Base-by-base conservation (phyloP, 2,329 filamentous ascomycete species). In the Microdochium trichocladiopsis region DNA sequence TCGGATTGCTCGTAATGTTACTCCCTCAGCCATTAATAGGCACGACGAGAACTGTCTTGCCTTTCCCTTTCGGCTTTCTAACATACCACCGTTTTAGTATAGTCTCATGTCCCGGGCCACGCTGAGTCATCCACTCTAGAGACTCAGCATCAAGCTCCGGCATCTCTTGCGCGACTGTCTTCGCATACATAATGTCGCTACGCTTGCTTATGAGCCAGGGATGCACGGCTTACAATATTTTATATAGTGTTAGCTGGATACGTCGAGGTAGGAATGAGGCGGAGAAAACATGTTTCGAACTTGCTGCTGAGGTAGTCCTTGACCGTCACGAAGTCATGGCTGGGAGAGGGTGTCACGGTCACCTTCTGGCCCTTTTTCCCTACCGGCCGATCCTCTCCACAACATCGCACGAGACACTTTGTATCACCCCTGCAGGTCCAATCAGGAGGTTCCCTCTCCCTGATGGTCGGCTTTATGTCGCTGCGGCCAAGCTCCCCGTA, bases 271-370 rank as follows among this genome's bases (percentile, higher is more conserved):
- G n/a, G n/a, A 21, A 49, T 43, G 51, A 31, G 36, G 48, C 25
- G 3, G 9, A 45, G 51, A 12, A 48, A 16, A 52, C 49, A 48
- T 25, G 22, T 51, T 4, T 25, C 31, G 43, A 18, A 56, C 53
- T 57, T 50, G 58, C 57, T 53, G 48, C 54, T 54, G 23, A 61
- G 31, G 49, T 59, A 65, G 54, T 65, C 61, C 33, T 57, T 53
- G 47, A 65, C 56, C n/a, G 58, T 63, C 45, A 64, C 59, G 57
- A 60, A 63, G 45, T 55, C 23, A 48, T 55, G 58, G 50, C 54
- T 55, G 31, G 50, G 52, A 51, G 57, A 49, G 49, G 61, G 60
- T 50, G 51, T 62, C 23, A 65, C 57, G 28, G 53, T 49, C 11
- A 65, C 48, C 47, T 52, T 63, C 45, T 43, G 47, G 8, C 45